Conservation (phyloP, 1,284 basidiomycete species). For the Leccinum subrobustum region DNA sequence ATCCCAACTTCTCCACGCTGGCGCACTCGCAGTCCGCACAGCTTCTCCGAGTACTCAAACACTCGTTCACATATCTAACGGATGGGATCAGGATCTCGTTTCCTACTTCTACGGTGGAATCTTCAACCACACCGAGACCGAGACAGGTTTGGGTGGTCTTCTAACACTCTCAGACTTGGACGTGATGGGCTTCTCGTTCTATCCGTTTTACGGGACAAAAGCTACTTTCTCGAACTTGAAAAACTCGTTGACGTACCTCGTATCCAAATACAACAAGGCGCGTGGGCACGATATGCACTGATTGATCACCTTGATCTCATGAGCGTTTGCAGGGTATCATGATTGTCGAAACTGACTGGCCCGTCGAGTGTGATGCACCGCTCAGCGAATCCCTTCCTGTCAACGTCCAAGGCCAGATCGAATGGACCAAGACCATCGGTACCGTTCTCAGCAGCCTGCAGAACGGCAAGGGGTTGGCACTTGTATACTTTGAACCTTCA, state of each 20-base stretch:
- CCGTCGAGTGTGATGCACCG: slow-evolving; percentile 5
- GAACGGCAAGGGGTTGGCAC: slow-evolving; percentile 7
- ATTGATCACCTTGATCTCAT: not conserved
- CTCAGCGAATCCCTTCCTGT: slow-evolving; percentile 17
- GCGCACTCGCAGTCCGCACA: slow-evolving; percentile 14
- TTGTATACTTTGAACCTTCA: slow-evolving; percentile 16
- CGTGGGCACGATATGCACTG: not conserved
- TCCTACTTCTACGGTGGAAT: slow-evolving; percentile 15
- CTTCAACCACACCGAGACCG: not conserved
- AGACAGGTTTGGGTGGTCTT: slow-evolving; percentile 1
- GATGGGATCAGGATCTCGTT: slow-evolving; percentile 5
- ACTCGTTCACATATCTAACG: slow-evolving; percentile 12
- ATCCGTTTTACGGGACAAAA: slow-evolving; percentile 10
- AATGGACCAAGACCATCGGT: slow-evolving; percentile 2
- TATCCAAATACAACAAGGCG: slow-evolving; percentile 15
- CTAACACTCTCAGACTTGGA: slow-evolving; percentile 11
- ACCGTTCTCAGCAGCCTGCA: not conserved
- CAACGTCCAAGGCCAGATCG: slow-evolving; percentile 7
- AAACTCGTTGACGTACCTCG: slow-evolving; percentile 2
- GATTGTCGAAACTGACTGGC: slow-evolving; percentile 19
- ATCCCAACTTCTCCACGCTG: slow-evolving; percentile 19
- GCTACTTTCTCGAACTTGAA: slow-evolving; percentile 12
- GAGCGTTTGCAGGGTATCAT: slow-evolving; percentile 13
- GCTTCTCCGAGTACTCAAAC: slow-evolving; percentile 16
- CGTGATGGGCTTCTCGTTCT: slow-evolving; percentile 13